A percentile compares a stretch with the other conserved stretches of the same genome.
These are phyloP conservation scores for Corylus avellana DNA, from an alignment of 306 rosid genomes.

Conservation along the genomic window DNA sequence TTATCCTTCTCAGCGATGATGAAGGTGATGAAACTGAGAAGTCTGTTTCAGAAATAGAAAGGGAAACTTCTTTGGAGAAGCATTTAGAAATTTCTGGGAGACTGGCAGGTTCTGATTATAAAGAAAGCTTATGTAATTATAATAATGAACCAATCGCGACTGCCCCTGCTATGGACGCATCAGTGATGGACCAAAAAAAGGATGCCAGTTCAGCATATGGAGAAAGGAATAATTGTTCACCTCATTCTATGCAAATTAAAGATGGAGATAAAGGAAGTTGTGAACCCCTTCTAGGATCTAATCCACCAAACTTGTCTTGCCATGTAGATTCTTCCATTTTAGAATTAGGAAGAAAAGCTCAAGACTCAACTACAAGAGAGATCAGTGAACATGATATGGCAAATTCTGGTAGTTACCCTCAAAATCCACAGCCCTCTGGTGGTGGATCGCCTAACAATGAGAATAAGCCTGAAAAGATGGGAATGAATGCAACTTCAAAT, in stretches of 20 bases:
- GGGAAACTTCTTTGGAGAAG: constrained; percentile 34
- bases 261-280: constrained; percentile 41
- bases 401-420: constrained; percentile 27
- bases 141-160: constrained; percentile 37
- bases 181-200: constrained; percentile 48
- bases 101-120: constrained; percentile 43
- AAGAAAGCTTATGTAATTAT: constrained; percentile 39
- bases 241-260: constrained; percentile 36
- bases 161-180: constrained; percentile 51
- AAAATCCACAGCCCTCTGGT: constrained; percentile 44
- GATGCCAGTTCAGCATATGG: constrained; percentile 34
- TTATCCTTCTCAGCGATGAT: constrained; percentile 85
- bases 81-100: constrained; percentile 31
- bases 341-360: constrained; percentile 35
- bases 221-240: constrained; percentile 36
- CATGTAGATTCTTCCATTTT: constrained; percentile 33
- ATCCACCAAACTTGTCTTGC: constrained; percentile 37
- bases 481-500: constrained; percentile 47
- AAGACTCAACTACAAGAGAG: constrained; percentile 32
- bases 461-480: constrained; percentile 49
- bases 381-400: constrained; percentile 27
- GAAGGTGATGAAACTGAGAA: constrained; percentile 60
- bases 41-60: constrained; percentile 39
- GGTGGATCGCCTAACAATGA: constrained; percentile 47
- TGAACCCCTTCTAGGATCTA: constrained; percentile 40